A percentile compares a stretch with the other conserved stretches of the same genome.
phyloP scores from a whole-genome alignment of 768 basidiomycete genomes.

The Leccinum rimulosum region DNA sequence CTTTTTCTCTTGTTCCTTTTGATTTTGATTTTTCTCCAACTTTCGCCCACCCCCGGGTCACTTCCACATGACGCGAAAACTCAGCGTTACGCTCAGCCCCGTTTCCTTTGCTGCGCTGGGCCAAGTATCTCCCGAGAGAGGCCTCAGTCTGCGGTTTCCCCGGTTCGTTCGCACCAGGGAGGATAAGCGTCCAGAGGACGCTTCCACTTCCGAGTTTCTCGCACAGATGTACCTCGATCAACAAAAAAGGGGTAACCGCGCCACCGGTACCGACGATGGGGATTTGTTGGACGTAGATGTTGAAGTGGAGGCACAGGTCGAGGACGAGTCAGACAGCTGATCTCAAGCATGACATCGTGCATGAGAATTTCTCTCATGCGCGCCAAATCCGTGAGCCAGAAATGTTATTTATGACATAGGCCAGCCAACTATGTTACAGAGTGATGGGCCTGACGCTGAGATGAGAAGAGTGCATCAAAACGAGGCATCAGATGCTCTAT shows the following conservation, averaged over 20 bases:
- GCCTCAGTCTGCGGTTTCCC: slow-evolving; percentile 85
- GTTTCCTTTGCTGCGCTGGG: slow-evolving; percentile 78
- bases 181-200: slow-evolving; percentile 72
- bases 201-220: slow-evolving; percentile 69
- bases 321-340: slow-evolving; percentile 30
- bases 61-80: background rate
- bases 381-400: background rate
- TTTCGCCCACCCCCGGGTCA: background rate
- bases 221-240: slow-evolving; percentile 68
- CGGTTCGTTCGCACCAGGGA: slow-evolving; percentile 73
- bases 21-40: background rate
- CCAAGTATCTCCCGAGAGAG: slow-evolving; percentile 53
- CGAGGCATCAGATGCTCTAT: background rate
- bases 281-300: slow-evolving; percentile 58
- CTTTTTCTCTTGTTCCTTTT: background rate
- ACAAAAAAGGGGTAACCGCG: slow-evolving; percentile 37
- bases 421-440: background rate
- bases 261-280: slow-evolving; percentile 50
- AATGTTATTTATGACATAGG: background rate
- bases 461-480: background rate
- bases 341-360: background rate
- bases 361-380: background rate
- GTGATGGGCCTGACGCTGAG: background rate
- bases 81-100: slow-evolving; percentile 79
- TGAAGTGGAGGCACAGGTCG: slow-evolving; percentile 27